Base-by-base conservation (phyloP, 129 eudicot species). In the sunflower (Helianthus annuus) region DNA sequence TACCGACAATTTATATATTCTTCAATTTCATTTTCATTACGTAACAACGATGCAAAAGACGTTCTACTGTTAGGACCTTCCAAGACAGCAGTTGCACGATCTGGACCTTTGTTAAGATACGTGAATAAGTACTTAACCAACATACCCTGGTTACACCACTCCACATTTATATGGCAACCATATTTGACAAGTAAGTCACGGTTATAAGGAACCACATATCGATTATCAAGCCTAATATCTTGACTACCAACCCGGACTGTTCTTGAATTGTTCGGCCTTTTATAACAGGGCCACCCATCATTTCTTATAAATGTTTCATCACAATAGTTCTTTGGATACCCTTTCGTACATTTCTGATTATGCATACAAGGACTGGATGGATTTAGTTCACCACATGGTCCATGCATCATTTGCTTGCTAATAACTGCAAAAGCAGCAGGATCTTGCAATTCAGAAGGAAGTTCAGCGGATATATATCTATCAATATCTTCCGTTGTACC, bases 261-360 rank as follows among this genome's bases (percentile, higher is more conserved):
- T 3, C 59, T 4, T 29, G 44, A 38, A 6, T 68, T 29, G 14
- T 68, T 16, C 5, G 13, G 0, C 5, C 45, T 6, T 7, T 8
- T 11, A 11, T 67, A 67, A 19, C 44, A 4, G 11, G 72, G 55
- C 39, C 58, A 67, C 11, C 72, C 46, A 48, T 68, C 72, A 12
- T 0, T 6, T 9, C 32, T 3, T 12, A 48, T 48, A 6, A 22
- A 51, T 0, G 60, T 68, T 0, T 46, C 14, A 5, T 12, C 60
- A 22, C 13, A 48, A 13, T 13, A 68, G 0, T 22, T 14, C 22
- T 48, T 68, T 8, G 72, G 72, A 1, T 12, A 68, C 0, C 45
- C 22, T 24, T 19, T 45, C 0, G 11, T 1, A 48, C 60, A 48
- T 5, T 2, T 0, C 5, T 22, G 44, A 2, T 27, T 6, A 5